Conservation (phyloP, 2,329 filamentous ascomycete genomes). For the Diaporthe sp. region DNA sequence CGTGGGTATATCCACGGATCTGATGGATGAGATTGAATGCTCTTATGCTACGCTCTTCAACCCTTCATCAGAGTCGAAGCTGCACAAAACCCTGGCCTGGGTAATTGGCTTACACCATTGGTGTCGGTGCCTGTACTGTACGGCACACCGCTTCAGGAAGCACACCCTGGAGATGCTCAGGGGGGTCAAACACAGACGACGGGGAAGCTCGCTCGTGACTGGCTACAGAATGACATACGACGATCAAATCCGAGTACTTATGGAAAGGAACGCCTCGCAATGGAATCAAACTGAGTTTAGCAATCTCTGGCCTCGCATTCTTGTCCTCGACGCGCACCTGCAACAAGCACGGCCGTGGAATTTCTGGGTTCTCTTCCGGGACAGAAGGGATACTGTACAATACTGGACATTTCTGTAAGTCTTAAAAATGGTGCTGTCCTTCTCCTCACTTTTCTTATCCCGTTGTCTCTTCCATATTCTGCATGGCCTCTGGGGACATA, state of each 20-base stretch:
- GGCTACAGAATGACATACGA: background rate
- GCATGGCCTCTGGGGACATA: no score
- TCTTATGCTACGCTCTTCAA: background rate
- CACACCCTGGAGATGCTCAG: background rate
- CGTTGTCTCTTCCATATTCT: no score
- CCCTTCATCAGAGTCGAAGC: background rate
- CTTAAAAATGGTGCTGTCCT: background rate
- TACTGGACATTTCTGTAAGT: conserved; percentile 9
- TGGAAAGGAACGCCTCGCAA: background rate
- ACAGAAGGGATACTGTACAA: background rate
- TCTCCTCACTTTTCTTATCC: background rate
- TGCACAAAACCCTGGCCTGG: background rate
- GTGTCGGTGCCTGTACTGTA: background rate
- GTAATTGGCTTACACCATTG: background rate
- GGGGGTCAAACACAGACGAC: background rate
- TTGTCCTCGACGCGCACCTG: background rate
- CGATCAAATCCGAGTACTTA: background rate
- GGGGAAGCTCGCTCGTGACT: background rate
- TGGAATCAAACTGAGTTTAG: background rate
- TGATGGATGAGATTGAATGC: background rate
- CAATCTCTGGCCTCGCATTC: background rate
- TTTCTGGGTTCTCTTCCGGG: background rate
- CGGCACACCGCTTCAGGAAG: background rate
- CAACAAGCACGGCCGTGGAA: conserved; percentile 8
- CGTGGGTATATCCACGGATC: background rate